These are phyloP conservation scores for Coniochaeta ligniaria DNA, from an alignment of 2,329 filamentous ascomycete genomes.

Conservation along the genomic window DNA sequence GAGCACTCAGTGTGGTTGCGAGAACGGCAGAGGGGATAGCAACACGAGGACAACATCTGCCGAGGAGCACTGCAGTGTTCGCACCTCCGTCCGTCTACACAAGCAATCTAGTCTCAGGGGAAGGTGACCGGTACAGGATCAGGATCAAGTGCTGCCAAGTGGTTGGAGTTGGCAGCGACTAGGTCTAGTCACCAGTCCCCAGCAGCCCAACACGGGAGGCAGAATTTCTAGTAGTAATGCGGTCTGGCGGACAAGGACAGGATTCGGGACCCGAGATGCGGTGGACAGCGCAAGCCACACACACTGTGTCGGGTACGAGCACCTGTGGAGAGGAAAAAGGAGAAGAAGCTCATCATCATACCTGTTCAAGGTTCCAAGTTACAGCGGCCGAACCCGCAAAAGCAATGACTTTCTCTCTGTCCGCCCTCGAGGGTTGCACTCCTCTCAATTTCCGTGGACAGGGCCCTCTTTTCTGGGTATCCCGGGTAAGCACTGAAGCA, in stretches of 20 bases:
- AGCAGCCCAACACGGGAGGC: neutral
- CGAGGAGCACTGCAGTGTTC: neutral
- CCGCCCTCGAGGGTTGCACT: neutral
- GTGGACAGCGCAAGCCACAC: too few relatives aligned
- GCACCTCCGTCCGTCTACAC: neutral
- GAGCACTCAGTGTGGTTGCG: neutral
- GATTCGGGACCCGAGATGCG: neutral
- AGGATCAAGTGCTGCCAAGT: neutral
- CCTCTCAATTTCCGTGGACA: conserved; percentile 2
- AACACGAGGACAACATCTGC: neutral
- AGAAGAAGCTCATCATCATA: neutral
- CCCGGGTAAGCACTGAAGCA: neutral
- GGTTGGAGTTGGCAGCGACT: neutral
- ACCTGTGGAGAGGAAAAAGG: neutral
- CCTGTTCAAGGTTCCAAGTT: neutral
- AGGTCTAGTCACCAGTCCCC: neutral
- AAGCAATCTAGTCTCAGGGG: neutral
- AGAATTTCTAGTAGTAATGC: neutral
- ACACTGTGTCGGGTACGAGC: neutral
- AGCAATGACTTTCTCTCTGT: neutral
- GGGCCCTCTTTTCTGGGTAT: neutral
- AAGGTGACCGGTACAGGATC: neutral
- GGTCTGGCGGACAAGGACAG: neutral
- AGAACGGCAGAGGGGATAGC: too few relatives aligned
- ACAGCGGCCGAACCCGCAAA: neutral